Conservation (phyloP, 148 eudicot species). For the Rhododendron williamsianum region DNA sequence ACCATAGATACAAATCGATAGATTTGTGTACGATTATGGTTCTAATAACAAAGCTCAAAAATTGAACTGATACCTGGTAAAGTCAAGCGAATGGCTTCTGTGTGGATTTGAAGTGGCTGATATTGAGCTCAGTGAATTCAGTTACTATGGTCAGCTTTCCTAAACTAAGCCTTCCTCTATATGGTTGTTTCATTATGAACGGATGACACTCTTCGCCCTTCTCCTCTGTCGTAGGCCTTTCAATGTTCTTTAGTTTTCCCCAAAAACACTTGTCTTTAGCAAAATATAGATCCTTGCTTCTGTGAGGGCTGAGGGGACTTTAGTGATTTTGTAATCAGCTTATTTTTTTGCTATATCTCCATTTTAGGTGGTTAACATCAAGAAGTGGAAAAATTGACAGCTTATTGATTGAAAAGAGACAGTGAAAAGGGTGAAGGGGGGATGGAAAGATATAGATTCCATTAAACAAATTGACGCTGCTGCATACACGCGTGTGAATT, state of each 20-base stretch:
- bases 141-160: too few relatives aligned
- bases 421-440: neutral
- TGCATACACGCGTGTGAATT: neutral
- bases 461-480: neutral
- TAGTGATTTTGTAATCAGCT: neutral
- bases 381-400: neutral
- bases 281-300: neutral
- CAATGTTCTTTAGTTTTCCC: neutral
- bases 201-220: neutral
- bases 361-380: neutral
- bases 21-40: neutral
- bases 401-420: neutral
- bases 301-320: neutral
- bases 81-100: neutral
- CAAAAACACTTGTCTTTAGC: neutral
- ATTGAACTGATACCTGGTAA: neutral
- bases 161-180: too few relatives aligned
- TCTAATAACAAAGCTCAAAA: neutral
- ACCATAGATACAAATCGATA: neutral
- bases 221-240: neutral
- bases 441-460: neutral
- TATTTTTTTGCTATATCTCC: neutral
- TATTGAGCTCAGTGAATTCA: too few relatives aligned
- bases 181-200: too few relatives aligned
- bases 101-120: too few relatives aligned